These are phyloP conservation scores for Calonectria fujianensis DNA, from an alignment of 2,329 filamentous ascomycete species.

Conservation along the genomic window DNA sequence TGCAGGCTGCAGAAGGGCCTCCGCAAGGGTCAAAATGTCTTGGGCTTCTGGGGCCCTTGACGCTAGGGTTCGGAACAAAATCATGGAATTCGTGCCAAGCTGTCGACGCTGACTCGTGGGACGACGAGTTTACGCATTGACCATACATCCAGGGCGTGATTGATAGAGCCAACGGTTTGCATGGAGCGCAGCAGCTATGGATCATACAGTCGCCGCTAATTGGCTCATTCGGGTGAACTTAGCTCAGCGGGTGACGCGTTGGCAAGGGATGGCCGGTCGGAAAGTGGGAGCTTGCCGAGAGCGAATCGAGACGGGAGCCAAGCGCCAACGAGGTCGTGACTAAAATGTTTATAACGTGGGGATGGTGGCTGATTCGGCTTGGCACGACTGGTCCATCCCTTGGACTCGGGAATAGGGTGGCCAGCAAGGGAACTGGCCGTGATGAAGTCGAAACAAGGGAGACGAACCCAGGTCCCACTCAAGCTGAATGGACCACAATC, in stretches of 20 bases:
- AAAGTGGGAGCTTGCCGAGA: slow-evolving; percentile 7
- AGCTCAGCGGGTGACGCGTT: neutral
- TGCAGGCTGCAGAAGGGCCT: neutral
- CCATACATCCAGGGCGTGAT: neutral
- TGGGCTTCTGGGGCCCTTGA: neutral
- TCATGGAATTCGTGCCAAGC: neutral
- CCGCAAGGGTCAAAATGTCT: neutral
- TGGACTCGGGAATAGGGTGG: neutral
- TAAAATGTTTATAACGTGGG: slow-evolving; percentile 11
- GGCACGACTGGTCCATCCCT: neutral
- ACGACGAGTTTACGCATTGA: neutral
- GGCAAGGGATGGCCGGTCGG: neutral
- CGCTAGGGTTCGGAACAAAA: neutral
- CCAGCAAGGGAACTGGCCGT: neutral
- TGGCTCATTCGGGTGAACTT: neutral
- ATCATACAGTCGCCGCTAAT: neutral
- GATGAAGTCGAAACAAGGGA: slow-evolving; percentile 12
- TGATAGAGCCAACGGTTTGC: neutral
- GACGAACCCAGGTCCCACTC: neutral
- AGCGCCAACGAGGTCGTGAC: slow-evolving; percentile 8
- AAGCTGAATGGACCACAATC: slow-evolving; percentile 21
- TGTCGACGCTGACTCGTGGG: slow-evolving; percentile 1
- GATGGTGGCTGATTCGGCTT: neutral
- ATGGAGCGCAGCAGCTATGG: neutral
- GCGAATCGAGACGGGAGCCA: slow-evolving; percentile 18